Conservation (phyloP, 768 basidiomycete genomes). For the Phallus indusiatus region DNA sequence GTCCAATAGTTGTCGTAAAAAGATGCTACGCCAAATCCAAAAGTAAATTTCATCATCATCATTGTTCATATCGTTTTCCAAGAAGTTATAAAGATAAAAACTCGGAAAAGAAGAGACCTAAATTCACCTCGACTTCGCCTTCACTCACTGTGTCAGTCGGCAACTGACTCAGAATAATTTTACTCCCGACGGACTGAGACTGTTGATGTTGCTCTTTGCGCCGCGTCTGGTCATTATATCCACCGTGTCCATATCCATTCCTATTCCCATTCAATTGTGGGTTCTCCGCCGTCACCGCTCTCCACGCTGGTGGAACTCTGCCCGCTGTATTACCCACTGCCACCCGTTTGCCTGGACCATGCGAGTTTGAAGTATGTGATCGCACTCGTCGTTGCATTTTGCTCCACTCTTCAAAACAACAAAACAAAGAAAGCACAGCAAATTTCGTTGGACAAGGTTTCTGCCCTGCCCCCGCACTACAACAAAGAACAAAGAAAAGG, state of each 20-base stretch:
- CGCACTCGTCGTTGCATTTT: conserved; percentile 1
- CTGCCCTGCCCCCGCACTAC: not conserved
- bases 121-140: conserved; percentile 54
- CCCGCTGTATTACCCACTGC: conserved; percentile 44
- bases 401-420: too few relatives aligned
- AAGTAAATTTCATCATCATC: not conserved
- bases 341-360: conserved; percentile 38
- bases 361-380: not conserved
- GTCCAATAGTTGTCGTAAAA: conserved; percentile 69
- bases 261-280: too few relatives aligned
- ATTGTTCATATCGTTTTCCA: not conserved
- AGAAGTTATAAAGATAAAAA: not conserved
- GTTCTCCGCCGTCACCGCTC: conserved; percentile 13
- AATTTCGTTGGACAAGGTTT: too few relatives aligned
- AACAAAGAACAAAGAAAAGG: not conserved
- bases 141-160: conserved; percentile 57
- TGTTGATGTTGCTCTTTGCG: not conserved
- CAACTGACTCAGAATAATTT: conserved; percentile 55
- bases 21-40: conserved; percentile 47
- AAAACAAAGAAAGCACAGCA: too few relatives aligned
- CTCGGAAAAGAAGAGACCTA: not conserved
- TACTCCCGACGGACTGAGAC: conserved; percentile 38
- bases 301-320: conserved; percentile 55
- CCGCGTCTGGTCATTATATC: too few relatives aligned
- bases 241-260: too few relatives aligned